Base-by-base conservation (phyloP, 352 stramenopile species). In the Pythium oligandrum region DNA sequence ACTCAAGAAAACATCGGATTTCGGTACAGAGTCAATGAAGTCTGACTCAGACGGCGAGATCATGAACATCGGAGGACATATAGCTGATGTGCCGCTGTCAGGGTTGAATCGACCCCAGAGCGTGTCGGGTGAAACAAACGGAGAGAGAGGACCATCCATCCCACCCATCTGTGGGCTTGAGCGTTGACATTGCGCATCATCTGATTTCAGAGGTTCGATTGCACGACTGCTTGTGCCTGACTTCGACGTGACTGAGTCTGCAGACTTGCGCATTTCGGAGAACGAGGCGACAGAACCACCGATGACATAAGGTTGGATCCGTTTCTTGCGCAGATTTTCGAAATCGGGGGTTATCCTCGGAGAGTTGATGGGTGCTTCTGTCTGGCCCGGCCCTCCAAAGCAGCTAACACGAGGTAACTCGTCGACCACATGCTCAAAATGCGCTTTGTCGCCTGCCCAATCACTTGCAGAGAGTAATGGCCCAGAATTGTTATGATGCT, bases 31-130 rank as follows among this genome's bases (percentile, higher is more conserved):
- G 12, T 8, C 38, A 12, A 42, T 42, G 7, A 42, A 12, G 12
- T 42, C 38, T 17, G 43, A 4, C 9, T 40, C 40, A 5, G 42
- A 56, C n/a, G 55, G 30, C 8, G 54, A 26, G n/a, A 9, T n/a
- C 32, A 32, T 9, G n/a, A 9, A 12, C 33, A 8, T 31, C 33
- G 47, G 32, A 1, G 51, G 12, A 12, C 37, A 26, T 59, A 31
- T 3, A 40, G 38, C 30, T 36, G 44, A 7, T 53, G 51, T 6
- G 42, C 7, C 42, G 31, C 38, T 32, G 6, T 12, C 44, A 7
- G 46, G 11, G 5, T 34, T 36, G 9, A 38, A 34, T 8, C 39
- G 44, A 6, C 48, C 52, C 44, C 57, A 53, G 1, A 44, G 34
- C 3, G 45, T 12, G 30, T 58, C 36, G 4, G 54, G 42, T 11